Conservation (phyloP, 306 rosid genomes). For the Luffa acutangula region DNA sequence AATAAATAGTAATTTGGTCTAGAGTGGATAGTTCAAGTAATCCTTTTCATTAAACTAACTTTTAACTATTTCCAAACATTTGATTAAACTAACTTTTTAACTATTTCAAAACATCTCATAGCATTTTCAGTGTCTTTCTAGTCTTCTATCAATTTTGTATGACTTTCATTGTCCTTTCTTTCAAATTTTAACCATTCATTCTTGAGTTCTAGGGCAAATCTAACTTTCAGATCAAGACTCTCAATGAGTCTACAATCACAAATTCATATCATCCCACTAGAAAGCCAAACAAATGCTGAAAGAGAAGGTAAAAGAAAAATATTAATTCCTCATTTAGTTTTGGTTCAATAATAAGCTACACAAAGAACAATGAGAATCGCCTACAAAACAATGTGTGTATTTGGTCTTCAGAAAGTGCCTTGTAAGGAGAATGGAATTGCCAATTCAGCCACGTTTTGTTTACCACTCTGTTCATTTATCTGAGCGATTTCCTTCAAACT, state of each 20-base stretch:
- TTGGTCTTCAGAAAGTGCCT: neutral
- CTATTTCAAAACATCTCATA: neutral
- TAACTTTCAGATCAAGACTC: neutral
- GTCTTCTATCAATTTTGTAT: no score
- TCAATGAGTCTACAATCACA: neutral
- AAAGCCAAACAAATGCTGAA: neutral
- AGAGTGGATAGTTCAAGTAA: no score
- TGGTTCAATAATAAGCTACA: neutral
- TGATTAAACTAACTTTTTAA: neutral
- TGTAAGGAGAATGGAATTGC: neutral
- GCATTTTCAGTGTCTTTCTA: neutral
- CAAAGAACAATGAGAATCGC: neutral
- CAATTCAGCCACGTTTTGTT: conserved; percentile 4
- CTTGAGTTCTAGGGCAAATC: no score
- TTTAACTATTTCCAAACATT: neutral
- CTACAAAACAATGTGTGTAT: neutral
- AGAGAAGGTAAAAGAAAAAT: neutral
- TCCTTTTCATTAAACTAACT: neutral
- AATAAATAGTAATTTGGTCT: no score
- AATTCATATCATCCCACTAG: neutral
- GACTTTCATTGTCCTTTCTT: no score
- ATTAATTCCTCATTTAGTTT: neutral
- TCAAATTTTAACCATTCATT: no score
- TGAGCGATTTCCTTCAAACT: conserved; percentile 64
- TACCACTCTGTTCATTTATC: conserved; percentile 19